These are phyloP conservation scores for Actinomucor elegans DNA, from an alignment of 371 early-diverging fungal genomes.

Conservation along the genomic window DNA sequence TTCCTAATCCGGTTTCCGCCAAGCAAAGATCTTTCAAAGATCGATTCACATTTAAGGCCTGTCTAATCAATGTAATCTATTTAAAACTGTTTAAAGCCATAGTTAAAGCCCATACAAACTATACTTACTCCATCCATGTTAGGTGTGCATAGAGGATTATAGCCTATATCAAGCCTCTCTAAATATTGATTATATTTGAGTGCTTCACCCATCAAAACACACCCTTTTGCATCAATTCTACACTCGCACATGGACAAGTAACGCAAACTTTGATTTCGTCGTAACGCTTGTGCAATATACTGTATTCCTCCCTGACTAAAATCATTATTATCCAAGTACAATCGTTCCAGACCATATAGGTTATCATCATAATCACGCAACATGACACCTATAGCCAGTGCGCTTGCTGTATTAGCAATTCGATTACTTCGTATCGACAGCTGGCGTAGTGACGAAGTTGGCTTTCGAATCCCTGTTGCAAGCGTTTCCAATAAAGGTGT, in stretches of 20 bases:
- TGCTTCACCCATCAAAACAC: constrained; percentile 59
- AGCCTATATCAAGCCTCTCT: constrained; percentile 40
- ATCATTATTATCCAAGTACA: constrained; percentile 50
- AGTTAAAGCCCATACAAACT: too few species aligned
- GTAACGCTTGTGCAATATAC: constrained; percentile 62
- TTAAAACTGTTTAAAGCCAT: too few species aligned
- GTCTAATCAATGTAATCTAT: constrained; percentile 55
- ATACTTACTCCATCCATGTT: constrained; percentile 49
- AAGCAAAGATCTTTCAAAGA: constrained; percentile 63
- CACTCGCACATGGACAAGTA: constrained; percentile 54
- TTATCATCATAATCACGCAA: constrained; percentile 59
- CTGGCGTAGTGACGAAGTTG: constrained; percentile 34
- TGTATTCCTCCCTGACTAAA: constrained; percentile 64
- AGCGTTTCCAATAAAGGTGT: constrained; percentile 53
- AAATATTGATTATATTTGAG: constrained; percentile 58
- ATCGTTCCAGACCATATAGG: constrained; percentile 38
- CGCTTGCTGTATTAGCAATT: constrained; percentile 47
- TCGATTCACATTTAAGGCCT: constrained; percentile 65
- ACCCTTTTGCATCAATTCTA: constrained; percentile 56
- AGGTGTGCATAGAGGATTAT: constrained; percentile 39
- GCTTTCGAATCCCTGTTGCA: constrained; percentile 52
- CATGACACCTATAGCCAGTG: constrained; percentile 66
- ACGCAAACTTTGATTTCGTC: constrained; percentile 53
- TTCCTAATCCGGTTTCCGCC: constrained; percentile 58
- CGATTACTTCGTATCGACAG: constrained; percentile 38